These are phyloP conservation scores for Zhuliangozyma blackwelliae DNA, from an alignment of 1,139 yeast species.

Conservation along the genomic window DNA sequence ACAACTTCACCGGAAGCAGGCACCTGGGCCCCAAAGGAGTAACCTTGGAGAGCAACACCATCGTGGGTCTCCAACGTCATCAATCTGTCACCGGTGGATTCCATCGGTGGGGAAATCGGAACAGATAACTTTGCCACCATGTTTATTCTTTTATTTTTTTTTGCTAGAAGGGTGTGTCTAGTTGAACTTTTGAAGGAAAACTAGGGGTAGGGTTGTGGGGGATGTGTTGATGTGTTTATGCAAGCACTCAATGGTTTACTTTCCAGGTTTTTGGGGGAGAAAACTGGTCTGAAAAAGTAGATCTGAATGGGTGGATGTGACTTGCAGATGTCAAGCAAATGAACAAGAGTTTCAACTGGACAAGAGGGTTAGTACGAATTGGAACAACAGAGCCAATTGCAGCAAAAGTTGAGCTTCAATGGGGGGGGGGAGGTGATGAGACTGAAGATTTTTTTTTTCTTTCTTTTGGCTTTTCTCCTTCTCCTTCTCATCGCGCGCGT, in stretches of 20 bases:
- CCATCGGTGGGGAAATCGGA: slow-evolving; percentile 89
- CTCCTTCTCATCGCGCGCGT: too few relatives aligned
- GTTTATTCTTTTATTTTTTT: background rate
- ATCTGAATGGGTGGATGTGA: too few relatives aligned
- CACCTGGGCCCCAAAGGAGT: slow-evolving; percentile 92
- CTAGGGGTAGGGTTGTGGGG: background rate
- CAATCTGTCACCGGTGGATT: slow-evolving; percentile 73
- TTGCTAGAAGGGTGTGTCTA: background rate
- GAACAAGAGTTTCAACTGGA: too few relatives aligned
- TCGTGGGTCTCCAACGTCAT: slow-evolving; percentile 90
- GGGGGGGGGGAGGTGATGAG: too few relatives aligned
- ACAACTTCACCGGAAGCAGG: slow-evolving; percentile 96
- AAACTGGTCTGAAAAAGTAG: background rate
- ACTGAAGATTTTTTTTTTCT: too few relatives aligned
- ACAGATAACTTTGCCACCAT: slow-evolving; percentile 34
- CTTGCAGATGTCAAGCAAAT: too few relatives aligned
- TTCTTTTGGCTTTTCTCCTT: too few relatives aligned
- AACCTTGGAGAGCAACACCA: slow-evolving; percentile 89
- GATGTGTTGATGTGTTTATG: background rate
- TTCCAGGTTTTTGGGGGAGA: background rate
- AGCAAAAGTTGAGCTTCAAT: too few relatives aligned
- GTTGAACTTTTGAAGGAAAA: background rate
- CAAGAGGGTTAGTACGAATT: too few relatives aligned
- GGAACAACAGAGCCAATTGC: too few relatives aligned
- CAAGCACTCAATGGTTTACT: background rate